Percentiles rank a stretch among this genome's conserved stretches.
phyloP scores from a whole-genome alignment of 371 early-diverging fungal genomes.

The Fennellomyces sp. region DNA sequence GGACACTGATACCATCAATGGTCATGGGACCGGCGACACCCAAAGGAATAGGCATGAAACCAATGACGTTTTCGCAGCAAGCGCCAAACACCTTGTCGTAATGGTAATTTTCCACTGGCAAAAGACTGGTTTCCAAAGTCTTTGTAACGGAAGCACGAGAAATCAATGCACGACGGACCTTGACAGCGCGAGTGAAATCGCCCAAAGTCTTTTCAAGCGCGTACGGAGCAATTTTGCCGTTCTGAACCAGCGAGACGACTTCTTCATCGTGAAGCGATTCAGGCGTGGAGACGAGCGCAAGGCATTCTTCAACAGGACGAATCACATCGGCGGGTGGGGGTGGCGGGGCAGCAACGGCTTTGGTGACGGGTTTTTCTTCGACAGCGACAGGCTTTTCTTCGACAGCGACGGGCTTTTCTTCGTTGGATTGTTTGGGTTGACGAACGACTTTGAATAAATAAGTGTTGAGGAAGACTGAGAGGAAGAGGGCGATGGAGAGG shows the following conservation, averaged over 20 bases:
- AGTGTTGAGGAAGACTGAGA: slow-evolving; percentile 67
- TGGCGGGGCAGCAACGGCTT: slow-evolving; percentile 16
- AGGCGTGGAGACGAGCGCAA: slow-evolving; percentile 56
- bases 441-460: slow-evolving; percentile 67
- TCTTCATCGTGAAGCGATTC: slow-evolving; percentile 70
- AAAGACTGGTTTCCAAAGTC: slow-evolving; percentile 63
- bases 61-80: slow-evolving; percentile 98
- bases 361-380: slow-evolving; percentile 3
- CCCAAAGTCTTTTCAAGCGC: slow-evolving; percentile 82
- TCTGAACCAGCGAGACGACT: slow-evolving; percentile 71
- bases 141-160: slow-evolving; percentile 72
- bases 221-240: slow-evolving; percentile 78
- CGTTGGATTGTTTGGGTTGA: slow-evolving; percentile 44
- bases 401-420: slow-evolving; percentile 15
- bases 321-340: slow-evolving; percentile 26
- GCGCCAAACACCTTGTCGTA: slow-evolving; percentile 89
- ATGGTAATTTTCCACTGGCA: slow-evolving; percentile 86
- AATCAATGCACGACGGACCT: slow-evolving; percentile 78
- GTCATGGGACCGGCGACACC: slow-evolving; percentile 89
- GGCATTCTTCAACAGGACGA: slow-evolving; percentile 70
- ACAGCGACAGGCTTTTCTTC: neutral
- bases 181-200: slow-evolving; percentile 83
- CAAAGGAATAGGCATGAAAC: slow-evolving; percentile 93
- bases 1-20: slow-evolving; percentile 79
- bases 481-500: slow-evolving; percentile 54